Base-by-base conservation (phyloP, 2,329 filamentous ascomycete species). In the Botrytis sinoallii region DNA sequence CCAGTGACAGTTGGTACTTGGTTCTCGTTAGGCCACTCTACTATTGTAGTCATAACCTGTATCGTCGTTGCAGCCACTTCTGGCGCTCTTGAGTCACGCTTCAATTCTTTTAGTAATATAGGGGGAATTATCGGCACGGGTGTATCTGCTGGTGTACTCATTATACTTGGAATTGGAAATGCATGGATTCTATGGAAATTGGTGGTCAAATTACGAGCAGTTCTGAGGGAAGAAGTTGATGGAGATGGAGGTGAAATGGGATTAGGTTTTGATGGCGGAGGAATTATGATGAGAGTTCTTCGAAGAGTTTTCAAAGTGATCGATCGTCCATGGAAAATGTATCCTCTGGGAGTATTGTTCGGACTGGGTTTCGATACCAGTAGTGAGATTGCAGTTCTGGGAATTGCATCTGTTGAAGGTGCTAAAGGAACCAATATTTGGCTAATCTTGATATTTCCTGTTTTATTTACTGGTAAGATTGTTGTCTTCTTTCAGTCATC, bases 291-390 rank as follows among this genome's bases (percentile, higher is more conserved):
- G 40, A 85, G 85, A 0, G 80, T 96, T 1, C 89, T 98, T 71
- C 90, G 92, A 74, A 88, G 86, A 75, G 86, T 97, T 75, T 98
- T 98, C 83, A 90, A 89, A 60, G 84, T 97, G 38, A 86, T 92
- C 46, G 89, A 92, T 78, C 84, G 88, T 8, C 92, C 93, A 0
- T 98, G 95, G 95, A 98, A 98, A 82, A 97, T 97, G 94, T 96
- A 97, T 77, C 94, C 94, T 0, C 85, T 97, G 0, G 95, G 95
- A 0, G 87, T 98, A 0, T 84, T 98, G 7, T 98, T 95, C 79
- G 96, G 95, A 0, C 86, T 98, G 0, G 96, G 95, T 0, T 98
- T 99, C 81, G 96, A 98, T 81, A 98, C 96, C 0, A 97, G 93
- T 59, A 97, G 93, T 12, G 95, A 99, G 82, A 93, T 98, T 79